Evolutionary conservation across 768 basidiomycete genomes (phyloP).

Genomic region (Leucocoprinus sp.): DNA sequence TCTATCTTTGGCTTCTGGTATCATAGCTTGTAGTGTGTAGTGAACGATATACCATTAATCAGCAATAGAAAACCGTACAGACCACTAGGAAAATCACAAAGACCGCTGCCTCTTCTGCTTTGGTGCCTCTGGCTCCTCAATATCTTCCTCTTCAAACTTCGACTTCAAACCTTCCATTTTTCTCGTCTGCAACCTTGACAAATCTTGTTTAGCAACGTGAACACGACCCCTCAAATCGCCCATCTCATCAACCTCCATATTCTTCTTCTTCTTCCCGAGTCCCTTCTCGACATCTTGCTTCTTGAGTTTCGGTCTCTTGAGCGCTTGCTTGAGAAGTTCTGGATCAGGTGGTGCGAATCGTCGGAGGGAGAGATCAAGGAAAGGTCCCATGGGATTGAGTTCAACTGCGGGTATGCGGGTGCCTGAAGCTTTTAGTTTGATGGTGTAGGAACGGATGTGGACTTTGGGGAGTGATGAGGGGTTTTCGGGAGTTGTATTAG

Average conservation of each 20-base stretch:
- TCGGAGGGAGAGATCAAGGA: slow-evolving; percentile 74
- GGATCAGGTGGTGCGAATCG: slow-evolving; percentile 68
- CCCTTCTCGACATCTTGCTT: slow-evolving; percentile 84
- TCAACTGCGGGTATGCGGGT: slow-evolving; percentile 75
- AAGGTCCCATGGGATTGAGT: slow-evolving; percentile 86
- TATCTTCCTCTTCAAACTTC: slow-evolving; percentile 11
- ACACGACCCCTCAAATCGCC: slow-evolving; percentile 89
- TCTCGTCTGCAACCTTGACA: slow-evolving; percentile 77
- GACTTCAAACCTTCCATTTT: slow-evolving; percentile 88
- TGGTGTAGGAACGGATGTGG: slow-evolving; percentile 83
- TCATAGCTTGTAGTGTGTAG: background rate
- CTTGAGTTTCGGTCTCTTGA: slow-evolving; percentile 80
- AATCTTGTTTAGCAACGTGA: slow-evolving; percentile 85
- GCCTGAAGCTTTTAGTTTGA: slow-evolving; percentile 66
- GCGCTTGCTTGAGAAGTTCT: slow-evolving; percentile 73
- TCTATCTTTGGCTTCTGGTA: no score
- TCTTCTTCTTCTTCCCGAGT: slow-evolving; percentile 88
- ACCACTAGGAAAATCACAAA: background rate
- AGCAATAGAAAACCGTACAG: slow-evolving; percentile 1
- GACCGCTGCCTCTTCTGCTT: slow-evolving; percentile 9
- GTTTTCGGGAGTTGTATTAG: slow-evolving; percentile 28
- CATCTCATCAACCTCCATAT: slow-evolving; percentile 96
- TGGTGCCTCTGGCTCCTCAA: background rate
- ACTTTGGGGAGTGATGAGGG: slow-evolving; percentile 59
- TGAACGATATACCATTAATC: background rate